Base-by-base conservation (phyloP, 1,284 basidiomycete genomes). In the Melampsora americana region DNA sequence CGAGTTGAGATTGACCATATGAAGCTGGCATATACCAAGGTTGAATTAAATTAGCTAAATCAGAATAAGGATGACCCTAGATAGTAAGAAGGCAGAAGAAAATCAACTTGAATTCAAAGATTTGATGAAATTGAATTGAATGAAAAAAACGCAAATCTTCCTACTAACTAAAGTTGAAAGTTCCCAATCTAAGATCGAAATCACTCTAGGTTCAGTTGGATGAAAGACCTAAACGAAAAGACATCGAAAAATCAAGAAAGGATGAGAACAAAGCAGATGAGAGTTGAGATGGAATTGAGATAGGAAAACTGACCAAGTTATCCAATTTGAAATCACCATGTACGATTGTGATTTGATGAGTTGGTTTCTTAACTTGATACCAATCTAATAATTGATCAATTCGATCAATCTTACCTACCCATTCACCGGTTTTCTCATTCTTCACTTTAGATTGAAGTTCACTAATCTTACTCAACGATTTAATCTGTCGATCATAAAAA, bases 181-280 rank as follows among this genome's bases (percentile, higher is more conserved):
- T 82, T 98, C 95, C 95, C 95, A 98, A 82, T 98, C 95, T 65
- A 98, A 84, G 60, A 98, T 93, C 1, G 92, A 95, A 80, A 98
- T 94, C 1, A 98, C 93, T 62, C 88, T 86, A 77, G 94, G 92
- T 83, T 96, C 90, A 1, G 90, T 93, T 0, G 92, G 91, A 81
- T 97, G 94, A 84, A 94, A 98, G 78, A 98, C 88, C 79, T 81
- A 69, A 12, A 20, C 1, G 5, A n/a, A 18, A 42, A 35, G 35
- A 3, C 35, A n/a, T n/a, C n/a, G n/a, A n/a, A n/a, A n/a, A n/a
- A n/a, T n/a, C n/a, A n/a, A n/a, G n/a, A n/a, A n/a, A n/a, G n/a
- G n/a, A n/a, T n/a, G n/a, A n/a, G n/a, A n/a, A n/a, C n/a, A n/a
- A n/a, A n/a, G n/a, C n/a, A n/a, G n/a, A n/a, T n/a, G n/a, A n/a